Evolutionary conservation across 2,329 filamentous ascomycete genomes (phyloP).

Genomic region (Trichoderma endophyticum): DNA sequence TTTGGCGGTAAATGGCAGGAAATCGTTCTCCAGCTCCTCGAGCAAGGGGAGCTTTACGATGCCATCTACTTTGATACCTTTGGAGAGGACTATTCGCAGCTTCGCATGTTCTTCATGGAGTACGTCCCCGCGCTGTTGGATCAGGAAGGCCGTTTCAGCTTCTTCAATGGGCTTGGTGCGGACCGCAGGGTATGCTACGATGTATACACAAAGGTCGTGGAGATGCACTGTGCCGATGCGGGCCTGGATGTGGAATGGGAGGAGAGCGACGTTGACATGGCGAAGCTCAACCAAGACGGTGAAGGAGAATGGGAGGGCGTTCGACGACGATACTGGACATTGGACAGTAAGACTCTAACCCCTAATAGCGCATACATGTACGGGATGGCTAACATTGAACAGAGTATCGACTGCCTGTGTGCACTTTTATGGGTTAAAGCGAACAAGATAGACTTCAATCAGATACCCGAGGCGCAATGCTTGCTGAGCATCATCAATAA

Average conservation of each 20-base stretch:
- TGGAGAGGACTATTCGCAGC: constrained; percentile 84
- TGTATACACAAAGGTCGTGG: constrained; percentile 87
- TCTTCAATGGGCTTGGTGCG: constrained; percentile 88
- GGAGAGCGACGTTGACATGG: constrained; percentile 68
- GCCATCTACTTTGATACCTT: constrained; percentile 98
- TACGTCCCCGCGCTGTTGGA: constrained; percentile 77
- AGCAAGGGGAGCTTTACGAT: constrained; percentile 69
- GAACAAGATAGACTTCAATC: constrained; percentile 7
- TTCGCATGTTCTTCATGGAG: constrained; percentile 85
- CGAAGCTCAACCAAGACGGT: constrained; percentile 60
- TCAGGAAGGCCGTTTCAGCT: constrained; percentile 71
- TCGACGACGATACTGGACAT: constrained; percentile 82
- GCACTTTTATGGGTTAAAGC: constrained; percentile 67
- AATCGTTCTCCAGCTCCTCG: constrained; percentile 64
- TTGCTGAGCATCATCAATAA: neutral
- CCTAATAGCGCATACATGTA: constrained; percentile 1
- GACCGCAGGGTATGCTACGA: constrained; percentile 93
- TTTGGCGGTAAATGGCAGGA: constrained; percentile 76
- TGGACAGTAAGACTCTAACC: constrained; percentile 57
- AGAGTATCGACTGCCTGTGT: constrained; percentile 71
- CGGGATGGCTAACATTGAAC: constrained; percentile 28
- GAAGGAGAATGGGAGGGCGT: constrained; percentile 85
- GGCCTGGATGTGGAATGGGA: constrained; percentile 88
- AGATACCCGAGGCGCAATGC: constrained; percentile 5
- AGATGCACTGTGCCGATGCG: constrained; percentile 85